phyloP scores from a whole-genome alignment of 1,139 yeast genomes.

The Suhomyces guaymorum region DNA sequence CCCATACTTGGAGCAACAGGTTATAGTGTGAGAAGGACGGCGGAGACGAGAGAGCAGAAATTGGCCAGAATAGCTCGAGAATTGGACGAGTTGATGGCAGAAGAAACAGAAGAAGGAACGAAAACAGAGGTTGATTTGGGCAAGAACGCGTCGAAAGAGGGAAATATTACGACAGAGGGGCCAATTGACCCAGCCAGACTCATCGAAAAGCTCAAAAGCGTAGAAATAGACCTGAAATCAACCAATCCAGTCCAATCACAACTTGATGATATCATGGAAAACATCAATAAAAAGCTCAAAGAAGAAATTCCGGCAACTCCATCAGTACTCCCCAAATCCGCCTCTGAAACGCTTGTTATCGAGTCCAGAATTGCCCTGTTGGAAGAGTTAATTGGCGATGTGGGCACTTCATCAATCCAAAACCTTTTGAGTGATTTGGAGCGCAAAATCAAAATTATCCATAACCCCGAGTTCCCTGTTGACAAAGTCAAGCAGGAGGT shows the following conservation, averaged over 20 bases:
- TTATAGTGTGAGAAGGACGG: conserved; percentile 23
- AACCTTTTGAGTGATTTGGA: conserved; percentile 34
- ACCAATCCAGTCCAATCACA: background rate
- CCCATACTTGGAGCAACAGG: conserved; percentile 26
- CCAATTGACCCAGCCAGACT: conserved; percentile 1
- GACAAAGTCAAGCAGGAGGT: conserved; percentile 23
- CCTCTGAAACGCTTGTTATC: conserved; percentile 19
- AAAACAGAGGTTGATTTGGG: too few relatives aligned
- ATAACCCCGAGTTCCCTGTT: conserved; percentile 35
- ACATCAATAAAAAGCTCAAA: background rate
- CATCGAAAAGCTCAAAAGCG: background rate
- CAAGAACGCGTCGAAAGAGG: too few relatives aligned
- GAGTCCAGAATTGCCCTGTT: conserved; percentile 27
- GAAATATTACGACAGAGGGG: too few relatives aligned
- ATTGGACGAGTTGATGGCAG: conserved; percentile 42
- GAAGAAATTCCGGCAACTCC: conserved; percentile 10
- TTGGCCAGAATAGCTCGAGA: conserved; percentile 48
- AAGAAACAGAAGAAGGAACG: too few relatives aligned
- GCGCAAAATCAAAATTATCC: conserved; percentile 38
- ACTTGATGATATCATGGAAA: background rate
- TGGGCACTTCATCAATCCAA: conserved; percentile 21
- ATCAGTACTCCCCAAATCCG: background rate
- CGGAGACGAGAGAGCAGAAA: conserved; percentile 46
- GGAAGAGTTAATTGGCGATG: conserved; percentile 26
- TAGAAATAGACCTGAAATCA: background rate